Evolutionary conservation across 495 filamentous ascomycete species (phyloP).

Genomic region (Pseudevernia furfuracea): DNA sequence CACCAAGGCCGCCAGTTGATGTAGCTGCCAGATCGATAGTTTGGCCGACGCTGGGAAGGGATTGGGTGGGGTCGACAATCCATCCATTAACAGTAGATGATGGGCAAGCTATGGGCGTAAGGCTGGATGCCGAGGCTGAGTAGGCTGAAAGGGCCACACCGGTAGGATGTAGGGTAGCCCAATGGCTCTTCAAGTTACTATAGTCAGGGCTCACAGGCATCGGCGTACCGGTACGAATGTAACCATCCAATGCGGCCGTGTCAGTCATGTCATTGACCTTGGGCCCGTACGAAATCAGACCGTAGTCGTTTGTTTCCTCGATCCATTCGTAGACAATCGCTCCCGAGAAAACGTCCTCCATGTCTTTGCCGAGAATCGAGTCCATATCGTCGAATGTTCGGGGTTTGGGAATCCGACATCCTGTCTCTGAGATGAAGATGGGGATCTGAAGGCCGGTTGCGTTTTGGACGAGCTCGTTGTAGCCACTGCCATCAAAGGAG

Average conservation of each 20-base stretch:
- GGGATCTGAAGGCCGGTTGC: slow-evolving; percentile 59
- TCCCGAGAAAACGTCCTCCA: slow-evolving; percentile 72
- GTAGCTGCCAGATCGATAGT: slow-evolving; percentile 31
- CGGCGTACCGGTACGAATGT: slow-evolving; percentile 61
- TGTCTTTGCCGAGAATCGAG: slow-evolving; percentile 65
- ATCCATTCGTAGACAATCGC: slow-evolving; percentile 89
- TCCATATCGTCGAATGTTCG: slow-evolving; percentile 69
- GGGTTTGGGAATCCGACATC: slow-evolving; percentile 60
- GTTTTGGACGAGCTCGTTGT: slow-evolving; percentile 54
- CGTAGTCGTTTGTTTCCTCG: slow-evolving; percentile 76
- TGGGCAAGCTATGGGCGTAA: slow-evolving; percentile 55
- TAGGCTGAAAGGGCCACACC: slow-evolving; percentile 60
- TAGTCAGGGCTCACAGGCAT: slow-evolving; percentile 71
- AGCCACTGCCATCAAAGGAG: slow-evolving; percentile 61
- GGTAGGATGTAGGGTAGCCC: slow-evolving; percentile 63
- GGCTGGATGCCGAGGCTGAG: slow-evolving; percentile 50
- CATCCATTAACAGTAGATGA: slow-evolving; percentile 60
- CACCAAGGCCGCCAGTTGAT: slow-evolving; percentile 21
- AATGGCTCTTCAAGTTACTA: slow-evolving; percentile 64
- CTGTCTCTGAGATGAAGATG: slow-evolving; percentile 80
- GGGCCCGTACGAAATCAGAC: slow-evolving; percentile 70
- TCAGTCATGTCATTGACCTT: slow-evolving; percentile 41
- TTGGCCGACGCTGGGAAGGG: slow-evolving; percentile 61
- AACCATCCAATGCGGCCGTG: slow-evolving; percentile 53
- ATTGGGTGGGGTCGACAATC: slow-evolving; percentile 59